phyloP scores from a whole-genome alignment of 805 yeast genomes.

The Yamadazyma laniorum region DNA sequence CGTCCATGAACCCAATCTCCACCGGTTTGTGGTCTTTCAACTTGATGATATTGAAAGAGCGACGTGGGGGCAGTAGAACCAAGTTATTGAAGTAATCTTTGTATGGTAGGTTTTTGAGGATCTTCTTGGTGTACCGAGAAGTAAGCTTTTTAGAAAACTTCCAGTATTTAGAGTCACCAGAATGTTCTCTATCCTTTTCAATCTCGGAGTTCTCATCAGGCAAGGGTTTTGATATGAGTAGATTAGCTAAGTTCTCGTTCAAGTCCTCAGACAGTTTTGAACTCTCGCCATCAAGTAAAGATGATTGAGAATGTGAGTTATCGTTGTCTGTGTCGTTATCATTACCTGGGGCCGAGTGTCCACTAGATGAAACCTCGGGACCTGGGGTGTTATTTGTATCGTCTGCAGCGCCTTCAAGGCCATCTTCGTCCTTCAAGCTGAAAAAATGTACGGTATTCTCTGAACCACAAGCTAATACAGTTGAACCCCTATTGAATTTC shows the following conservation, averaged over 20 bases:
- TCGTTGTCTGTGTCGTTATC: conserved; percentile 11
- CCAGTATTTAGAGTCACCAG: conserved; percentile 6
- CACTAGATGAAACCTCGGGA: too few species aligned
- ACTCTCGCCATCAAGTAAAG: conserved; percentile 17
- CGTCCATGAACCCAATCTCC: conserved; percentile 38
- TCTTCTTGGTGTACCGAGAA: conserved; percentile 35
- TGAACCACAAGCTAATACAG: conserved; percentile 39
- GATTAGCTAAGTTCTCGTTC: conserved; percentile 41
- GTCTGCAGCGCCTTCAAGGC: conserved; percentile 1
- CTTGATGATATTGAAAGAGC: conserved; percentile 43
- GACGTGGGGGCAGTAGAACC: conserved; percentile 41
- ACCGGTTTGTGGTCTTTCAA: conserved; percentile 32
- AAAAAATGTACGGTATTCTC: conserved; percentile 45
- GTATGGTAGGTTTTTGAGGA: conserved; percentile 40
- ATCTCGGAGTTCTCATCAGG: conserved; percentile 7
- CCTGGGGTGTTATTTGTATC: background rate
- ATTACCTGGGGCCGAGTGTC: too few species aligned
- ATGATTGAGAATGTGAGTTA: conserved; percentile 6
- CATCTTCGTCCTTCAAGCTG: conserved; percentile 16
- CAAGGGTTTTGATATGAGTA: conserved; percentile 28
- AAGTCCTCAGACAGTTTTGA: conserved; percentile 36
- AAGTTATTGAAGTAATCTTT: conserved; percentile 39
- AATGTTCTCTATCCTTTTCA: background rate
- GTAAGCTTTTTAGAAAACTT: conserved; percentile 21
- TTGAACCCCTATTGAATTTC: conserved; percentile 32